Evolutionary conservation across 768 basidiomycete genomes (phyloP).

Genomic region (Sporobolomyces pararoseus): DNA sequence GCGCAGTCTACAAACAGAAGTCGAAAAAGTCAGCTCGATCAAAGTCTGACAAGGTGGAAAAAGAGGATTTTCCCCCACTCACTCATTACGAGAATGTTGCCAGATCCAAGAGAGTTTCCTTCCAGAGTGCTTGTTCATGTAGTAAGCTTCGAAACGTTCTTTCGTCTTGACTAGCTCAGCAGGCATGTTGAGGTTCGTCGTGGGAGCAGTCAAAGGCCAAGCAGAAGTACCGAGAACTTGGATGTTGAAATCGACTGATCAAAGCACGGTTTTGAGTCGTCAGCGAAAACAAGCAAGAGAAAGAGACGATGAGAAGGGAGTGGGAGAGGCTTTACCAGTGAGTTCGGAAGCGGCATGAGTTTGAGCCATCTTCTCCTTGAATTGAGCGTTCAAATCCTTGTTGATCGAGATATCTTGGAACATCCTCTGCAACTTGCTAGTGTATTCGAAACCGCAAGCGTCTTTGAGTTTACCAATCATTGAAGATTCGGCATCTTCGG

Average conservation of each 20-base stretch:
- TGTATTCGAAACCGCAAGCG: conserved; percentile 94
- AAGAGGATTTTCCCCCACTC: neutral
- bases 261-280: no score
- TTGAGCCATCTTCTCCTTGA: conserved; percentile 81
- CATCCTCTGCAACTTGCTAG: conserved; percentile 92
- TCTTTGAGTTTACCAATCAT: conserved; percentile 99
- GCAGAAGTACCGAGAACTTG: conserved; percentile 94
- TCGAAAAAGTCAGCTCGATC: neutral
- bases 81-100: conserved; percentile 95
- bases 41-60: neutral
- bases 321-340: conserved; percentile 51
- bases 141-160: conserved; percentile 86
- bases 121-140: conserved; percentile 87
- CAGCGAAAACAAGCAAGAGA: no score
- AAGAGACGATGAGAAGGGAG: no score
- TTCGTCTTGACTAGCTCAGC: conserved; percentile 79
- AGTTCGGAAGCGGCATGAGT: conserved; percentile 68
- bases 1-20: conserved; percentile 54
- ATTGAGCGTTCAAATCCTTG: conserved; percentile 90
- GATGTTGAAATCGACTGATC: conserved; percentile 75
- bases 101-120: conserved; percentile 96
- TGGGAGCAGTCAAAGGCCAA: conserved; percentile 84
- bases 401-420: conserved; percentile 94
- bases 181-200: conserved; percentile 83
- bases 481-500: conserved; percentile 91